Base-by-base conservation (phyloP, 768 basidiomycete genomes). In the Gyrodon lividus region DNA sequence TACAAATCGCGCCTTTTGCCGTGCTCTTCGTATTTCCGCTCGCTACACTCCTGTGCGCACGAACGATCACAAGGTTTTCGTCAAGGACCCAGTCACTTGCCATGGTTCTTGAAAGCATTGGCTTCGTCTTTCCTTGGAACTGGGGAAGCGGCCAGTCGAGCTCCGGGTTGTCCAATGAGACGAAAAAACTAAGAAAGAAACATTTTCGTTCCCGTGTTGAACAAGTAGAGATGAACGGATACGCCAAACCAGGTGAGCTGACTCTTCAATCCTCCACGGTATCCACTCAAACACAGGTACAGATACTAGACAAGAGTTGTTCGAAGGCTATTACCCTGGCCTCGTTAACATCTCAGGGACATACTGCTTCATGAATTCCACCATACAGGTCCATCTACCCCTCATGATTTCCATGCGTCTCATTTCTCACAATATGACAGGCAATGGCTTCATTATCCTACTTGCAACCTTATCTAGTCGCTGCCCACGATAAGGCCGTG, bases 291-390 rank as follows among this genome's bases (percentile, higher is more conserved):
- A 20, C 38, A 43, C 39, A 19, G 5, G 22, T 38, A 22, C 46
- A 68, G 67, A 62, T 19, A 31, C 51, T 40, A 67, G 61, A 54
- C 63, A 63, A 41, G 67, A 59, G 24, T 38, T 37, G 14, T 41
- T 38, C 28, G 63, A 77, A 14, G 75, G 77, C 19, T 78, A 84
- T 60, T 97, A 91, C 68, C 89, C 94, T 2, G 95, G 95, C 0
- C 85, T 98, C 44, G 89, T 97, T 64, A 98, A 98, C 62, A 87
- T 95, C 33, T 95, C 93, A 8, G 95, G 95, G 10, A 96, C 93
- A 46, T 90, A 96, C 58, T 98, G 96, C 65, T 98, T 97, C 75
- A 90, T 98, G 85, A 96, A 98, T 67, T 94, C 96, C 12, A 93
- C 93, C 3, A 74, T 98, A 9, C 96, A 98, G 81, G 91, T 81